Evolutionary conservation across 2,329 filamentous ascomycete genomes (phyloP).

Genomic region (Pestalotiopsis sp.): DNA sequence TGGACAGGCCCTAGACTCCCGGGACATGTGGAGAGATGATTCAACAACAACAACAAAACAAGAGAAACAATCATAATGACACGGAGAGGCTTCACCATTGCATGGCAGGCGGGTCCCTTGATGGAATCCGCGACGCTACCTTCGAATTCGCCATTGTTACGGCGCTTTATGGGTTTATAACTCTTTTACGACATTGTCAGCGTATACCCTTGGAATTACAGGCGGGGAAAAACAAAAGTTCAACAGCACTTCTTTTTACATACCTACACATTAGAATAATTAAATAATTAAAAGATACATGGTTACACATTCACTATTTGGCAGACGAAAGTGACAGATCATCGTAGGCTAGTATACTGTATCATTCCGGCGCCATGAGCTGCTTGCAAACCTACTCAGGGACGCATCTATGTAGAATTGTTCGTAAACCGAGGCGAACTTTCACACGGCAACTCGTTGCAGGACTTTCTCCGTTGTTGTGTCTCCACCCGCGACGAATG

Average conservation of each 20-base stretch:
- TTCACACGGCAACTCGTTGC: no score
- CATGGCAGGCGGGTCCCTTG: not conserved
- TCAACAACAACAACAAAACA: not conserved
- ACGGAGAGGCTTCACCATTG: not conserved
- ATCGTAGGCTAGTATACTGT: no score
- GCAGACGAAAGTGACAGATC: no score
- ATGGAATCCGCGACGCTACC: not conserved
- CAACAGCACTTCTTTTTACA: not conserved
- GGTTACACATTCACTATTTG: no score
- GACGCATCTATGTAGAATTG: no score
- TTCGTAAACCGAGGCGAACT: no score
- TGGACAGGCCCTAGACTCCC: conserved; percentile 1
- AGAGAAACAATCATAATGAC: no score
- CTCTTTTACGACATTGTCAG: not conserved
- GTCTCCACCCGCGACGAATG: no score
- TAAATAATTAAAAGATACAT: not conserved
- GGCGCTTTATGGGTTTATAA: not conserved
- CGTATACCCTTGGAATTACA: not conserved
- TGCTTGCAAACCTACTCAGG: no score
- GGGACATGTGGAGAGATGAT: not conserved
- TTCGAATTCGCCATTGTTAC: not conserved
- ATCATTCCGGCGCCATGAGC: no score
- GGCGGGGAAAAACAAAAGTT: not conserved
- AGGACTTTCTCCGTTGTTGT: no score
- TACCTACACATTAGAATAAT: not conserved